Conservation (phyloP, 257 asterid species). For the Solanum dulcamara region DNA sequence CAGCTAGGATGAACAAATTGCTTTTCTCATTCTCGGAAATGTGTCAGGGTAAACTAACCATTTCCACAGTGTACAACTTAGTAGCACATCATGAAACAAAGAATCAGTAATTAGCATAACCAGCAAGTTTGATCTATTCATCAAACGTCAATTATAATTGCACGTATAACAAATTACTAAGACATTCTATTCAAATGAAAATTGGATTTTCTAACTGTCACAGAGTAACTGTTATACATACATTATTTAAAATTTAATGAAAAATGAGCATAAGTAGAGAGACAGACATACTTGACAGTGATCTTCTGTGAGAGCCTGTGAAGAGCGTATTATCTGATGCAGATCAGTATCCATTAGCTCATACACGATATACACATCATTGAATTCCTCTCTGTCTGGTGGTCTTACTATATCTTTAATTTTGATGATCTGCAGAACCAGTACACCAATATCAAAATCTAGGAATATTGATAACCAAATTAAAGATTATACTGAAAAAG, state of each 20-base stretch:
- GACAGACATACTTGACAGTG: slow-evolving; percentile 64
- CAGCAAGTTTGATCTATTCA: not conserved
- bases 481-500: not conserved
- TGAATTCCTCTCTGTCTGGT: slow-evolving; percentile 48
- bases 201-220: not conserved
- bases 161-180: not conserved
- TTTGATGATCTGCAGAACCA: slow-evolving; percentile 40
- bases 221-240: not conserved
- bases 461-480: not conserved
- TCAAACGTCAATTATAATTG: not conserved
- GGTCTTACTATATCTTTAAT: slow-evolving; percentile 73
- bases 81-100: not conserved
- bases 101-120: not conserved
- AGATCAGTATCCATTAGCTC: slow-evolving; percentile 91
- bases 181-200: not conserved
- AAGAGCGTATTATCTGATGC: slow-evolving; percentile 74
- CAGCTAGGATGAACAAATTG: not conserved
- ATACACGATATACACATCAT: slow-evolving; percentile 70
- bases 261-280: not conserved
- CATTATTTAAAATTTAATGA: not conserved
- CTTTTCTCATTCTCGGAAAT: not conserved
- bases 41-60: not conserved
- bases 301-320: slow-evolving; percentile 73
- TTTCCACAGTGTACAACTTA: not conserved
- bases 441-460: not conserved